Evolutionary conservation across 768 basidiomycete species (phyloP).

Genomic region (Sporobolomyces phaffii): DNA sequence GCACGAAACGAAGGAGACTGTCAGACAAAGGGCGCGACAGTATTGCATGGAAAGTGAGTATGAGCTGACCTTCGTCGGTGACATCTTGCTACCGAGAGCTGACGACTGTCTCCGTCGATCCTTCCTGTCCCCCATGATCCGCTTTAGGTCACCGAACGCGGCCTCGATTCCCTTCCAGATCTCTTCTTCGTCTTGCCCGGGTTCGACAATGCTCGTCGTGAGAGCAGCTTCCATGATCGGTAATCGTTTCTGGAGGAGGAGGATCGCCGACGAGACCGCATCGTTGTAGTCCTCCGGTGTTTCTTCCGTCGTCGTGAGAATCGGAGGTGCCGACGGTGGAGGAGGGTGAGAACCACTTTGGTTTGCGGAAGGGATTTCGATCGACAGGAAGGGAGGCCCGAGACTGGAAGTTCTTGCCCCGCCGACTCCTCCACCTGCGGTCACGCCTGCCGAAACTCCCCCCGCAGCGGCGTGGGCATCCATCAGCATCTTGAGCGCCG

Average conservation of each 20-base stretch:
- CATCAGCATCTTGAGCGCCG: slow-evolving; percentile 8
- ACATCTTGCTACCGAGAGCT: neutral
- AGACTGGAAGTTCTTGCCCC: neutral
- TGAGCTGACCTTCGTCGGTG: slow-evolving; percentile 7
- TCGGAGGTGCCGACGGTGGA: slow-evolving; percentile 4
- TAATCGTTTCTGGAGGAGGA: slow-evolving; percentile 27
- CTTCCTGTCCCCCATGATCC: slow-evolving; percentile 29
- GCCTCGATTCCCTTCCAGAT: slow-evolving; percentile 40
- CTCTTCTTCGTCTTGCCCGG: slow-evolving; percentile 36
- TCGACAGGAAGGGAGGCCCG: slow-evolving; percentile 11
- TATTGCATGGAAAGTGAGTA: neutral
- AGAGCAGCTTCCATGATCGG: slow-evolving; percentile 37
- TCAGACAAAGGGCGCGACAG: neutral
- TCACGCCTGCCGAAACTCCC: neutral
- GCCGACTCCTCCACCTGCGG: neutral
- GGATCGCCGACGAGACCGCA: slow-evolving; percentile 17
- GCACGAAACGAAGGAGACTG: neutral
- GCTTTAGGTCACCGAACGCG: slow-evolving; percentile 32
- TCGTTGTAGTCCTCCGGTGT: slow-evolving; percentile 21
- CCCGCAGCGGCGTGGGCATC: neutral
- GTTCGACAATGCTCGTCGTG: slow-evolving; percentile 17
- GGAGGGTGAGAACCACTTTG: neutral
- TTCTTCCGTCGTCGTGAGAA: slow-evolving; percentile 11
- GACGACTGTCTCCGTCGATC: slow-evolving; percentile 3
- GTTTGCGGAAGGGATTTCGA: slow-evolving; percentile 7